Evolutionary conservation across 1,284 basidiomycete genomes (phyloP).

Genomic region (Cystobasidiaceae sp.): DNA sequence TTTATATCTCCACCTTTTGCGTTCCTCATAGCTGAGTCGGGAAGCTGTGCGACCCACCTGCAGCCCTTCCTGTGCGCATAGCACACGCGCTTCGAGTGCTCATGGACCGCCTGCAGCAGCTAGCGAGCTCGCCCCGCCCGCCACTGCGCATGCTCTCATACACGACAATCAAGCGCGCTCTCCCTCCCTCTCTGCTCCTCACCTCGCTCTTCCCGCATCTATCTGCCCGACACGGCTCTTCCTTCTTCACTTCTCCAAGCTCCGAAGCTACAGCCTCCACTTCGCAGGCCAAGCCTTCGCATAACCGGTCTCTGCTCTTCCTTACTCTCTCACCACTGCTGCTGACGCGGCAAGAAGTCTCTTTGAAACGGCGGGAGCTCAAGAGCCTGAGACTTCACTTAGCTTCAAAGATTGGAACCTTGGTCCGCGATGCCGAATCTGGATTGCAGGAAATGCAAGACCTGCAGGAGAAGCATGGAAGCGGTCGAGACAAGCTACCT

Average conservation of each 20-base stretch:
- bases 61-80: conserved; percentile 17
- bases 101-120: conserved; percentile 9
- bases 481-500: neutral
- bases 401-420: conserved; percentile 35
- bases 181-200: conserved; percentile 40
- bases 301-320: conserved; percentile 36
- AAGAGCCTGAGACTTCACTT: conserved; percentile 27
- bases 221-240: conserved; percentile 12
- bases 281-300: too few species aligned
- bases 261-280: too few species aligned
- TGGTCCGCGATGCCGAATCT: conserved; percentile 15
- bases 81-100: conserved; percentile 19
- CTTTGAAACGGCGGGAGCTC: conserved; percentile 31
- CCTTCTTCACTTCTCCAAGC: too few species aligned
- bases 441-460: neutral
- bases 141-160: conserved; percentile 9
- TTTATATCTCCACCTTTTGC: neutral
- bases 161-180: conserved; percentile 16
- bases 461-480: neutral
- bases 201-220: conserved; percentile 42
- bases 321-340: conserved; percentile 39
- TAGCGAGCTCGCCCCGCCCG: conserved; percentile 18
- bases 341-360: conserved; percentile 40
- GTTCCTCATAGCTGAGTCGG: neutral
- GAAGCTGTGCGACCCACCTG: neutral